Conservation (phyloP, 768 basidiomycete genomes). For the Auricularia auricula-judae region DNA sequence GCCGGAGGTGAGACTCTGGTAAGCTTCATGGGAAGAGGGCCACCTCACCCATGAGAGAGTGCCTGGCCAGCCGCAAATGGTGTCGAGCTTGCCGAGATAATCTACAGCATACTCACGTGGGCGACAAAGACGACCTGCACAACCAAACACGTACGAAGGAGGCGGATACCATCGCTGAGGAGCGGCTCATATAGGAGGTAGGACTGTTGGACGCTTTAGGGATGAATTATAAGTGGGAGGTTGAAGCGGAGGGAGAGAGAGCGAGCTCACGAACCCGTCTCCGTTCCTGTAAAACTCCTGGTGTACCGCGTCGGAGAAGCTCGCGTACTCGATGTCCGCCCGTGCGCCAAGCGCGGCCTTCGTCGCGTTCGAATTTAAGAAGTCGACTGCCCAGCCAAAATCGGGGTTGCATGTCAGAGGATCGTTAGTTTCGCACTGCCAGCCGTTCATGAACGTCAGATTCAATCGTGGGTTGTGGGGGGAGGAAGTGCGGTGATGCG, state of each 20-base stretch:
- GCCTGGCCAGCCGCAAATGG: conserved; percentile 21
- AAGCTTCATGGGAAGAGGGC: neutral
- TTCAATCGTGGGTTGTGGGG: neutral
- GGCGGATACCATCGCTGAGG: conserved; percentile 17
- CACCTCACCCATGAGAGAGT: conserved; percentile 20
- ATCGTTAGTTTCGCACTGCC: conserved; percentile 1
- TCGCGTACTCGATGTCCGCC: neutral
- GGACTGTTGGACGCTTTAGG: conserved; percentile 9
- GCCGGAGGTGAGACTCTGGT: neutral
- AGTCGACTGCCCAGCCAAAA: conserved; percentile 12
- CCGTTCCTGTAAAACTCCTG: conserved; percentile 1
- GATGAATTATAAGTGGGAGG: neutral
- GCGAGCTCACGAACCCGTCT: conserved; percentile 2
- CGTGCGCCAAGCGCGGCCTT: conserved; percentile 6
- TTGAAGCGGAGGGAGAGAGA: neutral
- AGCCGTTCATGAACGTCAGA: neutral
- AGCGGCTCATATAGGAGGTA: conserved; percentile 17
- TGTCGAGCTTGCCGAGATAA: conserved; percentile 20
- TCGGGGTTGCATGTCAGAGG: conserved; percentile 11
- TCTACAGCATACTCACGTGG: conserved; percentile 10
- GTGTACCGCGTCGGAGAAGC: neutral
- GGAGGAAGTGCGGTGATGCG: too few species aligned
- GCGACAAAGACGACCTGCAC: neutral
- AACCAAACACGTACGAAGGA: conserved; percentile 6
- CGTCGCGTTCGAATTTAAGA: conserved; percentile 2